Evolutionary conservation across 352 stramenopile genomes (phyloP), one percentile per base, ranked within the genome.

Genomic region (Globisporangium rhizosaccharum): DNA sequence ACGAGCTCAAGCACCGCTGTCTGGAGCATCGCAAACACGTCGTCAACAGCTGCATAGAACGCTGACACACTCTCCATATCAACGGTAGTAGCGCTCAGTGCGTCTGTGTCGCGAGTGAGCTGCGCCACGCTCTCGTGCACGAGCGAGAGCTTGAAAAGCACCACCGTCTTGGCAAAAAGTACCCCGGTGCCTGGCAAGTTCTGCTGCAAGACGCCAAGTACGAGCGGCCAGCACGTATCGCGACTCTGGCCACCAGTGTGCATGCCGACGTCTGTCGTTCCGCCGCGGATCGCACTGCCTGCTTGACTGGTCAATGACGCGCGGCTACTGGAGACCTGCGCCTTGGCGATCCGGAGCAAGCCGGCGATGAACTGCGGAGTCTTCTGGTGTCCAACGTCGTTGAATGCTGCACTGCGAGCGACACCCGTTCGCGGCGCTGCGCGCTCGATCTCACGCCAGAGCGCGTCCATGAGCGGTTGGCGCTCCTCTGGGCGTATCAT

Each of bases 211-310:
- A 59, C 67, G 2, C 62, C 64, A 3, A 68, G 56, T 2, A 89
- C 76, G 7, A 89, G 54, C 18, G 76, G 47, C 79, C 76, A 89
- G 47, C 76, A 87, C 1, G 73, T 87, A 47, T 75, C 73, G 25
- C 79, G 68, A 5, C 57, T 44, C 30, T 58, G 53, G 0, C 66
- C 68, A 15, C 76, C 76, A 5, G 76, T 87, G 53, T 89, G 76
- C 17, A 67, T 62, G 2, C 73, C 75, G 10, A 85, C 73, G 50
- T 85, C 76, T 1, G 71, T 85, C 20, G 72, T 79, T 1, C 75
- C 75, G 18, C 74, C 74, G 46, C 10, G 30, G 30, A 36, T 36
- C 30, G 63, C 37, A 54, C 7, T 36, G 7, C 30, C 30, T 36
- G 30, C 30, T 2, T 2, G 30, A 36, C 30, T 36, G 30, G 30